Evolutionary conservation across 805 yeast genomes (phyloP).

Genomic region (Diddensiella santjacobensis): DNA sequence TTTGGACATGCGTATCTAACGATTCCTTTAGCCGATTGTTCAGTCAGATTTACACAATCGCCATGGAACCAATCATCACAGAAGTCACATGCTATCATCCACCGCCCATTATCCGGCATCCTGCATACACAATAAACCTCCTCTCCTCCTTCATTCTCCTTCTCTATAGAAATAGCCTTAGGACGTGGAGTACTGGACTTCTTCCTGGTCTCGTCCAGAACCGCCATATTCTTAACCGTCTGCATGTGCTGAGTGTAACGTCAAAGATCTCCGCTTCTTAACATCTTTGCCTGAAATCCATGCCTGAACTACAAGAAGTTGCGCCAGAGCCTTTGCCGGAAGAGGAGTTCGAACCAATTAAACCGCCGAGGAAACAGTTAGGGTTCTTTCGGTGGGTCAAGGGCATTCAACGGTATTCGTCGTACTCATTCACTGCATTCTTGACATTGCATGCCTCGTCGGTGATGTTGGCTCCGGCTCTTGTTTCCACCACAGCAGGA

Average conservation of each 20-base stretch:
- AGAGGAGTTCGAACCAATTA: neutral
- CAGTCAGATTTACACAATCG: conserved; percentile 61
- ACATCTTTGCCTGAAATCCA: too few relatives aligned
- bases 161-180: too few relatives aligned
- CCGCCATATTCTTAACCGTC: neutral
- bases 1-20: conserved; percentile 67
- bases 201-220: neutral
- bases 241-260: neutral
- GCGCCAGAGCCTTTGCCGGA: conserved; percentile 1
- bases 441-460: conserved; percentile 52
- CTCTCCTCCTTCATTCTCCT: neutral
- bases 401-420: conserved; percentile 41
- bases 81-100: conserved; percentile 85
- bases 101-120: conserved; percentile 67
- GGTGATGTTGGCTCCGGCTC: conserved; percentile 49
- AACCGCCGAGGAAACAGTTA: conserved; percentile 1
- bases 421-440: conserved; percentile 53
- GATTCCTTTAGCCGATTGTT: conserved; percentile 51
- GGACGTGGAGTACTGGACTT: too few relatives aligned
- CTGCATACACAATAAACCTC: conserved; percentile 65
- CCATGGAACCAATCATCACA: conserved; percentile 97
- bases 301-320: neutral
- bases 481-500: conserved; percentile 41
- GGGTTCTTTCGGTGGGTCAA: conserved; percentile 14
- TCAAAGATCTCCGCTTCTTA: too few relatives aligned